These are phyloP conservation scores for Phalaenopsis aphrodite DNA, from an alignment of 106 monocot genomes.

Conservation along the genomic window DNA sequence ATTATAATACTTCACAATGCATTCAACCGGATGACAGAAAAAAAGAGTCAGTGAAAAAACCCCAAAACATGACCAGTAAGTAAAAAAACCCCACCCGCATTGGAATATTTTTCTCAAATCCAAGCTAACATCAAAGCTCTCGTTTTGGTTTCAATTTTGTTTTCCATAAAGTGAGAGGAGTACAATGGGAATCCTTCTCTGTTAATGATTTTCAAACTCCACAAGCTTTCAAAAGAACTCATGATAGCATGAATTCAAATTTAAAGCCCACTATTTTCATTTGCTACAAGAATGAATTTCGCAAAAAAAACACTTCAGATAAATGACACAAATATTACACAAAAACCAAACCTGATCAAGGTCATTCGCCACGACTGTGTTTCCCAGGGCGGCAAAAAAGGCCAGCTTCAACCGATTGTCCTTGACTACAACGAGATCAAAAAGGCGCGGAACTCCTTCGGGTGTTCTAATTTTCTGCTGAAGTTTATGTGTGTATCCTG, in stretches of 20 bases:
- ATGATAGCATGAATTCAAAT: neutral
- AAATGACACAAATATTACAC: neutral
- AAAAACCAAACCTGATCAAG: slow-evolving; percentile 67
- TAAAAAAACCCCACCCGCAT: neutral
- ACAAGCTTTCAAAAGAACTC: neutral
- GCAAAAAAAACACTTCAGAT: neutral
- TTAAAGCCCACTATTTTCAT: neutral
- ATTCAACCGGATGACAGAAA: neutral
- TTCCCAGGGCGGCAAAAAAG: slow-evolving; percentile 77
- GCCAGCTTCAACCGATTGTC: slow-evolving; percentile 73
- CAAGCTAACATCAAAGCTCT: neutral
- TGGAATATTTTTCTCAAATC: neutral
- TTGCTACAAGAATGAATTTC: neutral
- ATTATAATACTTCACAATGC: neutral
- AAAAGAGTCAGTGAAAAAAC: neutral
- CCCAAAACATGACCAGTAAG: neutral
- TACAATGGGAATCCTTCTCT: neutral
- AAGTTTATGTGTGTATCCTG: slow-evolving; percentile 36
- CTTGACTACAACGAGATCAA: slow-evolving; percentile 78
- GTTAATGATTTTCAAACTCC: neutral
- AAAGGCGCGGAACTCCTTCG: slow-evolving; percentile 92
- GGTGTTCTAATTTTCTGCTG: slow-evolving; percentile 67
- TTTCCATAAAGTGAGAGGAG: too few relatives aligned
- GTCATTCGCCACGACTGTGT: slow-evolving; percentile 89
- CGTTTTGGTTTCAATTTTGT: neutral